phyloP scores from a whole-genome alignment of 306 rosid species.

The Fragaria iinumae region DNA sequence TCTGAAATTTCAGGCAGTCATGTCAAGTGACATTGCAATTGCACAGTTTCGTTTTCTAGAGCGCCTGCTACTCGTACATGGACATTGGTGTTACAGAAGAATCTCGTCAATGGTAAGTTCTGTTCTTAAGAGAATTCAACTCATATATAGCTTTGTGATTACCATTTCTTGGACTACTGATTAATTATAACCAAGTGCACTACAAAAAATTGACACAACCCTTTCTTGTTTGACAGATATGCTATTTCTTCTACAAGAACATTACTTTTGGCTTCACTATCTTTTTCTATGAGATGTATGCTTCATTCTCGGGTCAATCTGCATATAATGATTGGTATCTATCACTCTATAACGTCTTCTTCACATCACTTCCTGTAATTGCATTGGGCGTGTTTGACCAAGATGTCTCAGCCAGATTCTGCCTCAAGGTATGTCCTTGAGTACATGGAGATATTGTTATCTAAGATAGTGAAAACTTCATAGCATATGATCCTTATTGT shows the following conservation, averaged over 20 bases:
- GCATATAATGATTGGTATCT: slow-evolving; percentile 89
- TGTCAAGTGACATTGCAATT: slow-evolving; percentile 96
- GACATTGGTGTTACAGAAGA: slow-evolving; percentile 99
- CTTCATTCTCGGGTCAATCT: slow-evolving; percentile 90
- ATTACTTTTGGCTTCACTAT: slow-evolving; percentile 81
- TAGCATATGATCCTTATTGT: not conserved
- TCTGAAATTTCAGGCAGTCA: slow-evolving; percentile 72
- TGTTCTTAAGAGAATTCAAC: not conserved
- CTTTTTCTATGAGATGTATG: slow-evolving; percentile 71
- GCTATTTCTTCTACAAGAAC: slow-evolving; percentile 99
- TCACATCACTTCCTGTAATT: slow-evolving; percentile 96
- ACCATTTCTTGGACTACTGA: not conserved
- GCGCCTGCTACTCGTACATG: slow-evolving; percentile 93
- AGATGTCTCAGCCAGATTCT: slow-evolving; percentile 73
- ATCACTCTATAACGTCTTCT: slow-evolving; percentile 83
- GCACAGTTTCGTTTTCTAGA: slow-evolving; percentile 92
- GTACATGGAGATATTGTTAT: not conserved
- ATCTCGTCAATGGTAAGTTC: slow-evolving; percentile 86
- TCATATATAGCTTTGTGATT: not conserved
- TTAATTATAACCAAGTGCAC: not conserved
- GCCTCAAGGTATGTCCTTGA: slow-evolving; percentile 63
- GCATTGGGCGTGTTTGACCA: slow-evolving; percentile 96
- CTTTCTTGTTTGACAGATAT: slow-evolving; percentile 55
- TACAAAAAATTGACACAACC: slow-evolving; percentile 26
- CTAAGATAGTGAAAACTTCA: not conserved